These are phyloP conservation scores for Candida piceae DNA, from an alignment of 805 yeast species.

Conservation along the genomic window DNA sequence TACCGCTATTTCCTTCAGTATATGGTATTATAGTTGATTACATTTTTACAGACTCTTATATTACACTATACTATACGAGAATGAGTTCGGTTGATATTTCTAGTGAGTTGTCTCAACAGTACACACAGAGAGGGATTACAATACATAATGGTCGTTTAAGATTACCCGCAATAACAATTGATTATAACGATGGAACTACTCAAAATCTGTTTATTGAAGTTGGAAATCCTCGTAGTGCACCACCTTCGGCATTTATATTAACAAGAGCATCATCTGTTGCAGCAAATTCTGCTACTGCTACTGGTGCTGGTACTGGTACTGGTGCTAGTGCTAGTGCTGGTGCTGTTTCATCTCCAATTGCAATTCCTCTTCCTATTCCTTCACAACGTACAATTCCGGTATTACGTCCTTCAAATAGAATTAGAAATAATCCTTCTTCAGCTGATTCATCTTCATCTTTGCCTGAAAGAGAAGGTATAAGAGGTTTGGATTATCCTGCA, in stretches of 20 bases:
- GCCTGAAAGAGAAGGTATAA: constrained; percentile 13
- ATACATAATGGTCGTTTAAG: constrained; percentile 19
- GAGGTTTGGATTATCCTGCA: constrained; percentile 33
- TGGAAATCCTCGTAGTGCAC: constrained; percentile 14
- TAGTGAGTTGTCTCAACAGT: not conserved
- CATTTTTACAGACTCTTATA: not conserved
- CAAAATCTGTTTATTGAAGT: constrained; percentile 29
- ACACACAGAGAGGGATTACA: constrained; percentile 13
- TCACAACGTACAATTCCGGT: not conserved
- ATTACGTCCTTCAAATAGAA: no score
- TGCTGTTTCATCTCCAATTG: no score
- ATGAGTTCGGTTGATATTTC: not conserved
- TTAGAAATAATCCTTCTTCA: not conserved
- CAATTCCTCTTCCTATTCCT: not conserved
- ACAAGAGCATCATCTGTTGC: not conserved
- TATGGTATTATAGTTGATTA: not conserved
- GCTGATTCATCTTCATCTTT: not conserved
- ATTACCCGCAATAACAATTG: constrained; percentile 27
- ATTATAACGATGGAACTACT: constrained; percentile 26
- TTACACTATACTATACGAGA: no score
- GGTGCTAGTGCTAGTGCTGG: not conserved
- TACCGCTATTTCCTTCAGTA: not conserved
- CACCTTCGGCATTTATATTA: not conserved
- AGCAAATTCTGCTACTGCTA: not conserved
- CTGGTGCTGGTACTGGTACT: not conserved